Evolutionary conservation across 371 early-diverging fungal species (phyloP), one percentile per base, ranked within the genome.

Genomic region (Lichtheimia corymbifera): DNA sequence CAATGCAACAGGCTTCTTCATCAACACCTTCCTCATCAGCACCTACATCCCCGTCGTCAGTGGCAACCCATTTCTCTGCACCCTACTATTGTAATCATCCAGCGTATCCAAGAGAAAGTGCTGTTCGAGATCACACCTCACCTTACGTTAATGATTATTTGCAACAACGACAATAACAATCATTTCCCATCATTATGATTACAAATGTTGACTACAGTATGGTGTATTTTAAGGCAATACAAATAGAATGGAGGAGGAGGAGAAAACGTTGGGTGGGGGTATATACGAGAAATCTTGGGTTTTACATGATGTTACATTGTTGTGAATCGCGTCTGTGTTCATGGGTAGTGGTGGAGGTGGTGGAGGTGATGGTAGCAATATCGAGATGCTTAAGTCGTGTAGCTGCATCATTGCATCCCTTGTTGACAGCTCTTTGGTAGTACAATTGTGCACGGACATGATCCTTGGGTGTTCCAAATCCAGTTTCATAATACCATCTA

Each of bases 401-500:
- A 14, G 27, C 45, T 17, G 70, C 70, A 9, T 50, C 61, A 55
- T 24, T 58, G 44, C 65, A 30, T 15, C 73, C 73, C 22, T 64
- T 64, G 15, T 50, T 42, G 9, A 67, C 62, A 17, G 73, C 73
- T 13, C 58, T 63, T 22, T 47, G 59, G 49, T 73, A 73, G 12
- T 64, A 65, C 17, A 17, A 22, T n/a, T 59, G 55, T 9, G 73
- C 70, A 12, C 53, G 55, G 14, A 41, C 63, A 28, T 58, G 54
- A 52, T 73, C 65, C 15, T 65, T 45, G n/a, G 50, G 49, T 2
- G 61, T 59, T 9, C 74, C 74, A 30, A 67, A 58, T 9, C 74
- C 74, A 14, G 51, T 53, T 42, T 73, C 74, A 55, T 67, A 66
- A 52, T 67, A 73, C 55, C 67, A 70, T 40, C 67, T 68, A 69